Evolutionary conservation across 179 eudicot species (phyloP).

Genomic region (Drosera spatulata): DNA sequence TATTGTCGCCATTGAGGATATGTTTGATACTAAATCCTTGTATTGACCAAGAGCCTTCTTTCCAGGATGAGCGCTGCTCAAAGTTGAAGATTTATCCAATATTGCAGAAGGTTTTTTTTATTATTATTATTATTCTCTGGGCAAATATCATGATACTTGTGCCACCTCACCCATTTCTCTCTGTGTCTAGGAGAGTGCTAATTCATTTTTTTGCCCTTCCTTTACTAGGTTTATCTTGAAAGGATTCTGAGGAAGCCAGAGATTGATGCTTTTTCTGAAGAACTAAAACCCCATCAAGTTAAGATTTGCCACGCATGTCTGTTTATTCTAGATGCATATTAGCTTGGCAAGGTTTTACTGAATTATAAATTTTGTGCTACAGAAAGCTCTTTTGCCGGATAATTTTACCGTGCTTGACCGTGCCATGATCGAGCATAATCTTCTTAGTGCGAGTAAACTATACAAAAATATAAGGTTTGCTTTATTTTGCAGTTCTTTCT

Average conservation of each 20-base stretch:
- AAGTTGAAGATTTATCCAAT: constrained; percentile 95
- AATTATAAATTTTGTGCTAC: constrained; percentile 18
- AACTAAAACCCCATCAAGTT: constrained; percentile 92
- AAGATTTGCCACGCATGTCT: too few species aligned
- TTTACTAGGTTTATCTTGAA: constrained; percentile 92
- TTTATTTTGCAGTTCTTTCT: neutral
- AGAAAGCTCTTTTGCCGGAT: constrained; percentile 94
- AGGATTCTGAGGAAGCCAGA: constrained; percentile 93
- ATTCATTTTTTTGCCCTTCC: too few species aligned
- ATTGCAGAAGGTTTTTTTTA: constrained; percentile 78
- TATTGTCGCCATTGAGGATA: neutral
- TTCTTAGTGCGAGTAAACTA: constrained; percentile 93
- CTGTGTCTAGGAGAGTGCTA: too few species aligned
- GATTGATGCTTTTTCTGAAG: constrained; percentile 97
- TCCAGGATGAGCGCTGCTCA: constrained; percentile 99
- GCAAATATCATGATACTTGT: too few species aligned
- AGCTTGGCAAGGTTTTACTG: too few species aligned
- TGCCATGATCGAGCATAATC: constrained; percentile 99
- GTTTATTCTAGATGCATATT: too few species aligned
- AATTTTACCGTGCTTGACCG: constrained; percentile 94
- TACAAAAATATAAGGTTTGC: constrained; percentile 88
- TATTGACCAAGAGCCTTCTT: constrained; percentile 17
- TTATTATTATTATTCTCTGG: too few species aligned
- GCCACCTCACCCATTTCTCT: too few species aligned
- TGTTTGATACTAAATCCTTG: neutral